A percentile compares a stretch with the other conserved stretches of the same genome.
phyloP scores from a whole-genome alignment of 352 stramenopile species.

The Globisporangium nagaii region DNA sequence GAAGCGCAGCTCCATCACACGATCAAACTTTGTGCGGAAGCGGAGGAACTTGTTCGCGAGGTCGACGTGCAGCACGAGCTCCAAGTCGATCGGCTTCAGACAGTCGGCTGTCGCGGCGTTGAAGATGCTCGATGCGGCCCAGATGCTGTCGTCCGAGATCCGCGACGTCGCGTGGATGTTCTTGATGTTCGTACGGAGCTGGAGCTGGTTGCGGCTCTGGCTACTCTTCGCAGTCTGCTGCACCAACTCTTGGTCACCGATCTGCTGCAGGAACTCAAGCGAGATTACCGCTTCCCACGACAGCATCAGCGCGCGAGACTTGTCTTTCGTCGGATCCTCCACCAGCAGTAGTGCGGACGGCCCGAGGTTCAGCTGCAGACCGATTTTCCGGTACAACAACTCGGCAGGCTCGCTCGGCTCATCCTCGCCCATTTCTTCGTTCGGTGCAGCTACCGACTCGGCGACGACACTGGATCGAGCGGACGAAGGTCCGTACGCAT shows the following conservation, averaged over 20 bases:
- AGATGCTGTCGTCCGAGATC: constrained; percentile 71
- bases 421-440: not conserved
- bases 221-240: not conserved
- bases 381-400: constrained; percentile 38
- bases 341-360: constrained; percentile 67
- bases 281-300: constrained; percentile 69
- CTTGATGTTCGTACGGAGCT: constrained; percentile 51
- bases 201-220: constrained; percentile 41
- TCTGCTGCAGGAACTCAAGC: constrained; percentile 53
- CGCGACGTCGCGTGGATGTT: constrained; percentile 75
- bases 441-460: not conserved
- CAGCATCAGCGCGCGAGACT: constrained; percentile 75
- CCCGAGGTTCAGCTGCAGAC: constrained; percentile 55
- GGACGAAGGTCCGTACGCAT: not conserved
- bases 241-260: constrained; percentile 15
- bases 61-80: constrained; percentile 66
- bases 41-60: constrained; percentile 53
- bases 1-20: constrained; percentile 75
- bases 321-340: constrained; percentile 59
- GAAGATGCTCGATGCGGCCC: constrained; percentile 28
- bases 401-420: constrained; percentile 6
- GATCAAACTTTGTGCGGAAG: constrained; percentile 67
- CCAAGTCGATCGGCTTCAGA: constrained; percentile 71
- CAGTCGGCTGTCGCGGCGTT: constrained; percentile 53
- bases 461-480: not conserved